Evolutionary conservation across 129 eudicot genomes (phyloP).

Genomic region (Dittrichia graveolens): DNA sequence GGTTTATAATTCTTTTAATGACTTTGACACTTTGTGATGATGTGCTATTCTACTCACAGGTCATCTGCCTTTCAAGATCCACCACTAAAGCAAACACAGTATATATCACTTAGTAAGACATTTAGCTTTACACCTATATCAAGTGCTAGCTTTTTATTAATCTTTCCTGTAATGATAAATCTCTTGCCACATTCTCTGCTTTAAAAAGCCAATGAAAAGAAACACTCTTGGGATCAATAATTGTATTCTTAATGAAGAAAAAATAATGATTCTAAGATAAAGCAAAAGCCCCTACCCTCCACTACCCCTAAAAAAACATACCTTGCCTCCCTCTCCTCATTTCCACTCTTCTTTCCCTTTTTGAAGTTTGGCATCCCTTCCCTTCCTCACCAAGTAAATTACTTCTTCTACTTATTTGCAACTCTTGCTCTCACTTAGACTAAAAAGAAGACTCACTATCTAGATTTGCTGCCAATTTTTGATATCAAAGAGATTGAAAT

Average conservation of each 20-base stretch:
- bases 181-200: conserved; percentile 25
- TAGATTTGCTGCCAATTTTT: neutral
- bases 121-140: conserved; percentile 36
- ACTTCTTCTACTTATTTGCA: conserved; percentile 24
- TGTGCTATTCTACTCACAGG: conserved; percentile 23
- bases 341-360: conserved; percentile 30
- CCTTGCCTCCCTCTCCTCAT: conserved; percentile 40
- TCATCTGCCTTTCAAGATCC: conserved; percentile 34
- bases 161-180: conserved; percentile 9
- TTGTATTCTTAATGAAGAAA: conserved; percentile 40
- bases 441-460: conserved; percentile 1
- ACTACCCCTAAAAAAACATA: conserved; percentile 20
- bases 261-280: conserved; percentile 21
- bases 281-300: conserved; percentile 37
- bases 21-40: conserved; percentile 17
- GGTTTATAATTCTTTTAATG: conserved; percentile 6
- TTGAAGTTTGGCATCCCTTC: conserved; percentile 44
- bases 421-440: neutral
- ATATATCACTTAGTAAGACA: conserved; percentile 30
- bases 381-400: conserved; percentile 47
- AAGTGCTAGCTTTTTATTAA: conserved; percentile 25
- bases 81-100: conserved; percentile 34
- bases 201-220: conserved; percentile 37
- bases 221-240: conserved; percentile 49
- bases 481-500: conserved; percentile 7